These are phyloP conservation scores for Fusarium nanum DNA, from an alignment of 2,329 filamentous ascomycete species.

Conservation along the genomic window DNA sequence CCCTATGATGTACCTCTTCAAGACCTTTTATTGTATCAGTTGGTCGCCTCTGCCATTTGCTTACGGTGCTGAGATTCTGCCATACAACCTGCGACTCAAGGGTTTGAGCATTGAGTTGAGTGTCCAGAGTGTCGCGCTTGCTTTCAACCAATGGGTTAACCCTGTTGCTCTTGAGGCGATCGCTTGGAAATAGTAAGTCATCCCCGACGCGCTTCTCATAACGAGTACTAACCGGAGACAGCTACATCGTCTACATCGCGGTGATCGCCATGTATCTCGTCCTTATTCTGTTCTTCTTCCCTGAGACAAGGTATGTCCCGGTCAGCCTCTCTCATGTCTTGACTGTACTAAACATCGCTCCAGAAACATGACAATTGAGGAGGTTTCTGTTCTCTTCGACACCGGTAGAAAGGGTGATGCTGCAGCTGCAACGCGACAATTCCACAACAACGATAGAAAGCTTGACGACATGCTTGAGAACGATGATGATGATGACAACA, in stretches of 20 bases:
- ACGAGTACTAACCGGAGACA: background rate
- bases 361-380: slow-evolving; percentile 35
- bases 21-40: slow-evolving; percentile 41
- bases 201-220: rapidly evolving
- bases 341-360: rapidly evolving
- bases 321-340: rapidly evolving
- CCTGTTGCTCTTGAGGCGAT: slow-evolving; percentile 40
- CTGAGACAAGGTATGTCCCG: slow-evolving; percentile 33
- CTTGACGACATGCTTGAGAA: slow-evolving; percentile 19
- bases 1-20: slow-evolving; percentile 33
- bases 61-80: slow-evolving; percentile 46
- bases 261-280: slow-evolving; percentile 38
- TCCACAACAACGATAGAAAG: background rate
- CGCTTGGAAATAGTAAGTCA: slow-evolving; percentile 39
- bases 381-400: slow-evolving; percentile 37
- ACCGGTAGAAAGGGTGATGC: slow-evolving; percentile 27
- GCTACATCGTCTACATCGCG: slow-evolving; percentile 37
- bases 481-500: slow-evolving; percentile 8
- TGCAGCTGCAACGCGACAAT: slow-evolving; percentile 3
- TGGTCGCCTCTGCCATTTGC: slow-evolving; percentile 44
- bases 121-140: slow-evolving; percentile 31
- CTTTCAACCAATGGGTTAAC: slow-evolving; percentile 44
- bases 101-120: slow-evolving; percentile 38
- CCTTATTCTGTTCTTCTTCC: slow-evolving; percentile 39
- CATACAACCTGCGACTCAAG: slow-evolving; percentile 44